Base-by-base conservation (phyloP, 441 rosid genomes). In the California macrophylla region DNA sequence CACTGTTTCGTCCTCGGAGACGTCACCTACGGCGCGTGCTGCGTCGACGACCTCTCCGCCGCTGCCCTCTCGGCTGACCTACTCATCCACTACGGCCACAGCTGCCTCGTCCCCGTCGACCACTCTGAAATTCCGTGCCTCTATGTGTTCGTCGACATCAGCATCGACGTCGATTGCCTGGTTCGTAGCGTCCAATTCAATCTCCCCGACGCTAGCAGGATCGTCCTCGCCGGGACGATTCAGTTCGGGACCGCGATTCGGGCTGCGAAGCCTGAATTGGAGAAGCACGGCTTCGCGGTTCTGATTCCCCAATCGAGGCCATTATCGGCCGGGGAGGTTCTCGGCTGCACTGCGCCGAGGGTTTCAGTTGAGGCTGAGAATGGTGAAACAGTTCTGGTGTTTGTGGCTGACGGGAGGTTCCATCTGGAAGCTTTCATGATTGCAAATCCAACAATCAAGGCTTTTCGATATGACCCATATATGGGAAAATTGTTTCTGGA, bases 401-500 rank as follows among this genome's bases (percentile, higher is more conserved):
- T 93, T 68, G 94, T 91, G 29, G 93, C 97, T 1, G 98, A 93
- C 2, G 98, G 98, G 67, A 84, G 98, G 68, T 93, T 93, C 66
- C 98, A 91, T 82, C 67, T 91, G 38, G 97, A 93, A 75, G 97
- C 96, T 2, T 86, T 93, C 70, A 93, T 89, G 98, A 91, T 93
- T 20, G 96, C 98, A 0, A 93, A 93, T 76, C 98, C 98, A 0
- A 81, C 78, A 15, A 83, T 94, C 0, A 86, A 67, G 78, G 85
- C 93, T 0, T 91, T 94, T 24, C 75, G 98, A 63, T 94, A 90
- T 5, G 97, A 94, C 69, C 98, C 98, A 0, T 91, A 91, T 66
- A 18, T 88, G 64, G 92, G 96, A 6, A 91, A 85, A 80, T 54
- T 90, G 87, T 86, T 90, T 69, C 15, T 94, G 36, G 98, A 94